Base-by-base conservation (phyloP, 1,139 yeast genomes). In the Blastobotrys malaysiensis region DNA sequence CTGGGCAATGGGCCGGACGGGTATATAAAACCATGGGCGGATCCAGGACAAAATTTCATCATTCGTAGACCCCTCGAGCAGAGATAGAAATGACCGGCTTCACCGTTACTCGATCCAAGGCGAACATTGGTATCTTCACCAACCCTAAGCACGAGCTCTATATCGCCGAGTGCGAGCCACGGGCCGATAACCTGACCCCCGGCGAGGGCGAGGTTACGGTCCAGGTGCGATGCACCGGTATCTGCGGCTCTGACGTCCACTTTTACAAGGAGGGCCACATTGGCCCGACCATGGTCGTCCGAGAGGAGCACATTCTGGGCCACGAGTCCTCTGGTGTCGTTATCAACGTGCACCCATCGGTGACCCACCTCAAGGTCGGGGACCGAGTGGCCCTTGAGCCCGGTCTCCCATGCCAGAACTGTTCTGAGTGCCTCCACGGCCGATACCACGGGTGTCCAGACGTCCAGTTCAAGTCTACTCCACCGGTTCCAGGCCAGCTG, bases 181-280 rank as follows among this genome's bases (percentile, higher is more conserved):
- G 65, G 43, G 66, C 69, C 19, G 65, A 68, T 48, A 63, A 63
- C 19, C 61, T 73, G 48, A 63, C 63, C 36, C 74, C 76, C 1
- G 73, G 73, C 14, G 67, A 70, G 2, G 73, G 73, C 36, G 72
- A 77, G 61, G 77, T 76, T 43, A 63, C 75, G 19, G 68, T 80
- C 48, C 82, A 79, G 59, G 73, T 81, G 56, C 69, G 74, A 51
- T 77, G 79, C 55, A 89, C 96, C 0, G 97, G 97, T 50, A 84
- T 89, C 59, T 89, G 97, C 70, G 96, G 96, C 3, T 85, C 93
- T 1, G 96, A 88, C 68, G 84, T 88, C 58, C 96, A 88, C 67
- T 89, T 86, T 76, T 88, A 84, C 65, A 81, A 83, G 51, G 86
- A 84, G 61, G 97, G 96, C 3, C 76, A 78, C 58, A 86, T 88